Evolutionary conservation across 2,329 filamentous ascomycete species (phyloP).

Genomic region (Epichloe aotearoae): DNA sequence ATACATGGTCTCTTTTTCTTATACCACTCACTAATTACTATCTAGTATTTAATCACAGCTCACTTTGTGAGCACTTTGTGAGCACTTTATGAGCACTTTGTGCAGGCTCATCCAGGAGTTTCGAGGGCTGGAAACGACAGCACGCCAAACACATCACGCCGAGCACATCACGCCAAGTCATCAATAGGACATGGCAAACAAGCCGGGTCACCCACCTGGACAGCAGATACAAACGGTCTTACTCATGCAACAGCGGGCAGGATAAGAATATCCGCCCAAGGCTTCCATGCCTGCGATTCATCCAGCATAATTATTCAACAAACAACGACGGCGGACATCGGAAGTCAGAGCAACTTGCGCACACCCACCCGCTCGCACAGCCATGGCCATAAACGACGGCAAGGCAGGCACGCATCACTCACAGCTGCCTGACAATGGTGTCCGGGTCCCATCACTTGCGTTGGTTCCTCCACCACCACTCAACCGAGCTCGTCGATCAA

Average conservation of each 20-base stretch:
- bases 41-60: background rate
- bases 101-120: background rate
- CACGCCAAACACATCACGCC: background rate
- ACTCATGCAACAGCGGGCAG: background rate
- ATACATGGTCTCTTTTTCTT: no score
- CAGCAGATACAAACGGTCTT: background rate
- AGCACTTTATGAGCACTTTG: background rate
- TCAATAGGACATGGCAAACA: background rate
- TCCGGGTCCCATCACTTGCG: background rate
- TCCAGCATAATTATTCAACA: background rate
- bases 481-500: slow-evolving; percentile 2
- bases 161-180: background rate
- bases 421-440: slow-evolving; percentile 1
- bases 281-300: background rate
- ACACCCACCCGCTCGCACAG: background rate
- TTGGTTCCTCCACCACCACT: slow-evolving; percentile 3
- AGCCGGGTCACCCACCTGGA: background rate
- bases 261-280: background rate
- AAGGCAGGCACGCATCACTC: background rate
- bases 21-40: background rate
- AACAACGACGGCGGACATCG: background rate
- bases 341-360: background rate
- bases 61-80: background rate
- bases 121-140: background rate
- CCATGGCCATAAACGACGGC: background rate